Evolutionary conservation across 2,329 filamentous ascomycete species (phyloP), one percentile per base, ranked within the genome.

Genomic region (Aureobasidium sp.): DNA sequence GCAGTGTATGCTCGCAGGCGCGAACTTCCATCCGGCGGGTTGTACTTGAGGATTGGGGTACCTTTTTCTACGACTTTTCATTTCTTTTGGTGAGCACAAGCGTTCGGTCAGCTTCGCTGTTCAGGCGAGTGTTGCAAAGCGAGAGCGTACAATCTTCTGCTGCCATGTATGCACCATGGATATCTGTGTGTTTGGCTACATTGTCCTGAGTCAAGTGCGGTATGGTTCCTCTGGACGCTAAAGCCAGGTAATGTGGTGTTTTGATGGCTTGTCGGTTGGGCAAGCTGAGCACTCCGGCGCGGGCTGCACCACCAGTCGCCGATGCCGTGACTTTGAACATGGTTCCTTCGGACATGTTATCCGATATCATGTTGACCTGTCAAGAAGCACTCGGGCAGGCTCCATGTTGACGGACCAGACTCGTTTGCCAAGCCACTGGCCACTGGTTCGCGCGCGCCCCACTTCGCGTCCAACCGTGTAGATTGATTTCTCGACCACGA

Each of bases 191-290:
- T 60, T 84, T 85, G 42, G 75, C 72, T 65, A 94, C 78, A 63
- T 88, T 88, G 77, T 99, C 94, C 40, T 91, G 92, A 3, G 92
- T 89, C 65, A 99, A 75, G 75, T 99, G 94, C 55, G 94, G 91
- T 37, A 97, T 78, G 1, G 83, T 84, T 23, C 94, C 94, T 68
- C 94, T 83, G 35, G 94, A 96, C 3, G 89, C 88, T 65, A 88
- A 79, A 54, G 84, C 86, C 61, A 96, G 77, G 72, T 88, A 95
- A 70, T 88, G 87, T 45, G 94, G 94, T 31, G 94, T 99, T 21
- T 88, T 77, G 64, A 96, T 79, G n/a, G 80, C 74, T 63, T 79
- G 82, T 62, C 88, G 81, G 74, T 84, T 67, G 73, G 76, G 78
- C 6, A 94, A 71, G 4, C 79, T 75, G 25, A 97, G 74, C 57